A percentile compares a stretch with the other conserved stretches of the same genome.
phyloP scores from a whole-genome alignment of 176 grass and related monocot genomes.

The Eremochloa ophiuroides region DNA sequence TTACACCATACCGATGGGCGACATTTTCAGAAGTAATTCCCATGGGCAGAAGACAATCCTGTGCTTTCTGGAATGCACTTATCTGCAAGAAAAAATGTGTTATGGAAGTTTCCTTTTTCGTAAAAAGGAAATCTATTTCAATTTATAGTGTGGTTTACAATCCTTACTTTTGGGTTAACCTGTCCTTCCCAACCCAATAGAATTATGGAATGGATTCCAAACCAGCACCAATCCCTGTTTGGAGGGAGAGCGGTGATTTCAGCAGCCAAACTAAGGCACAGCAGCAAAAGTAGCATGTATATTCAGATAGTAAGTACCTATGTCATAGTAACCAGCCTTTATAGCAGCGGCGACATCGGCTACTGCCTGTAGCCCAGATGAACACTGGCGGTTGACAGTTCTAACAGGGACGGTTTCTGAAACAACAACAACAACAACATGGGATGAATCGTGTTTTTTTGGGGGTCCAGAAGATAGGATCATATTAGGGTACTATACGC shows the following conservation, averaged over 20 bases:
- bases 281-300: neutral
- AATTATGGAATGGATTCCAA: constrained; percentile 71
- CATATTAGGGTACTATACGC: neutral
- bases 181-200: constrained; percentile 74
- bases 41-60: constrained; percentile 97
- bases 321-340: constrained; percentile 96
- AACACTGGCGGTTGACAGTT: constrained; percentile 95
- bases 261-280: neutral
- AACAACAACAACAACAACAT: neutral
- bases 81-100: constrained; percentile 46
- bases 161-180: constrained; percentile 84
- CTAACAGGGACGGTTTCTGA: constrained; percentile 92
- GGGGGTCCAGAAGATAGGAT: too few relatives aligned
- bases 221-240: constrained; percentile 85
- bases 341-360: constrained; percentile 85
- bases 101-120: neutral
- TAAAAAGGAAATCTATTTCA: neutral
- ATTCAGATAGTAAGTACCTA: constrained; percentile 36
- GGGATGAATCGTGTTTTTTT: too few relatives aligned
- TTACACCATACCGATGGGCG: constrained; percentile 72
- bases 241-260: constrained; percentile 1
- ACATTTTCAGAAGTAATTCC: constrained; percentile 99
- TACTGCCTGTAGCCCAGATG: constrained; percentile 90
- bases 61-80: constrained; percentile 70
- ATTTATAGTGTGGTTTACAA: neutral